Base-by-base conservation (phyloP, 176 grass and related monocot genomes). In the Guadua angustifolia region DNA sequence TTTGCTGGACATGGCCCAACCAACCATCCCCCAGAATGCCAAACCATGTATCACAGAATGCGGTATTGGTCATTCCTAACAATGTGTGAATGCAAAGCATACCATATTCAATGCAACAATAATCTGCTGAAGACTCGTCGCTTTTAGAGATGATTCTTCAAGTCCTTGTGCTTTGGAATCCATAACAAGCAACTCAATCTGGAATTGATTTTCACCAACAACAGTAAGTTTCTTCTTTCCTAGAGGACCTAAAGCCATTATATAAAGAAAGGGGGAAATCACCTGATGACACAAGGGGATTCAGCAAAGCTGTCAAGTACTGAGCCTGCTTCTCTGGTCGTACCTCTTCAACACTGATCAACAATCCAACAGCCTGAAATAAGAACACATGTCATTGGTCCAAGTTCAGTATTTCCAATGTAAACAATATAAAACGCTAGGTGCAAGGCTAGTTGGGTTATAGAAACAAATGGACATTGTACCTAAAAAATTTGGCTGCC, bases 401-500 rank as follows among this genome's bases (percentile, higher is more conserved):
- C 26, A 88, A 86, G 47, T 82, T 73, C 55, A 77, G 55, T 61
- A 77, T 66, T 74, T 76, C 38, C 55, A 77, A 44, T 71, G 22
- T 66, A 57, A 17, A 88, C 61, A 66, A 71, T 43, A 78, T 33
- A 79, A 86, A 85, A 11, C 74, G 18, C 0, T 56, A 66, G 16
- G 68, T 15, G 29, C 21, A 57, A 57, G 35, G 56, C 49, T 56
- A 56, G 18, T 56, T 25, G 58, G 50, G n/a, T 21, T 68, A 11
- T 56, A 49, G 24, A 83, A 66, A 69, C 43, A 81, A 71, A 78
- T 74, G 32, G 42, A 82, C 75, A 74, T 10, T 26, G 59, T 67
- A 99, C 96, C 93, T 99, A 93, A 86, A 99, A 99, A 80, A 83
- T 94, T 78, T 99, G 96, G 82, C 93, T 99, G 49, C 96, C 96